phyloP scores from a whole-genome alignment of 345 rosid species.

The Euphorbia pulcherrima region DNA sequence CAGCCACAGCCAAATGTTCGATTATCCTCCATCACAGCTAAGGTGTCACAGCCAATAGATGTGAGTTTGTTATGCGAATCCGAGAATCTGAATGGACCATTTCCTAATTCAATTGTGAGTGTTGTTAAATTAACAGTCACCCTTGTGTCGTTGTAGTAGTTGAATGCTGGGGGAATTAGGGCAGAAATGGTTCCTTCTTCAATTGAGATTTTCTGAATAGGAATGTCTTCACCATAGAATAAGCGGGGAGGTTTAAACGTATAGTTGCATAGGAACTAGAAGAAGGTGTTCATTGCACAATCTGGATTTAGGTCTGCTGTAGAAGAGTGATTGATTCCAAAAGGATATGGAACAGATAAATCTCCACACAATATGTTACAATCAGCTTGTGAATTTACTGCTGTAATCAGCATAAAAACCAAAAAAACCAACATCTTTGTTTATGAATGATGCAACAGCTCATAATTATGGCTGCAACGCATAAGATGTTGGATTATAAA shows the following conservation, averaged over 20 bases:
- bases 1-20: conserved; percentile 8
- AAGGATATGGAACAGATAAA: conserved; percentile 30
- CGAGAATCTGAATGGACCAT: too few relatives aligned
- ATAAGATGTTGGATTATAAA: too few relatives aligned
- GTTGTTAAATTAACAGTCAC: fast-evolving
- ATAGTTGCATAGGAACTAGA: background rate
- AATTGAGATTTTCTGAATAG: background rate
- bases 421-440: background rate
- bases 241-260: background rate
- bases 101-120: background rate
- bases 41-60: conserved; percentile 27
- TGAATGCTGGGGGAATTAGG: background rate
- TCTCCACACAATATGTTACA: conserved; percentile 23
- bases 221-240: background rate
- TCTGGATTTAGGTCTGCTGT: background rate
- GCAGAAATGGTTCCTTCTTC: conserved; percentile 9
- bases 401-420: background rate
- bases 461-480: too few relatives aligned
- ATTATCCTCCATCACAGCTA: background rate
- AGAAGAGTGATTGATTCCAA: conserved; percentile 11
- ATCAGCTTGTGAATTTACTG: background rate
- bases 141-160: conserved; percentile 13
- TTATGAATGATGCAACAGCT: too few relatives aligned
- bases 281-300: background rate
- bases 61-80: too few relatives aligned